A percentile compares a stretch with the other conserved stretches of the same genome.
Conservation (phyloP, 139 green algal species). For the Chlorella sp. region DNA sequence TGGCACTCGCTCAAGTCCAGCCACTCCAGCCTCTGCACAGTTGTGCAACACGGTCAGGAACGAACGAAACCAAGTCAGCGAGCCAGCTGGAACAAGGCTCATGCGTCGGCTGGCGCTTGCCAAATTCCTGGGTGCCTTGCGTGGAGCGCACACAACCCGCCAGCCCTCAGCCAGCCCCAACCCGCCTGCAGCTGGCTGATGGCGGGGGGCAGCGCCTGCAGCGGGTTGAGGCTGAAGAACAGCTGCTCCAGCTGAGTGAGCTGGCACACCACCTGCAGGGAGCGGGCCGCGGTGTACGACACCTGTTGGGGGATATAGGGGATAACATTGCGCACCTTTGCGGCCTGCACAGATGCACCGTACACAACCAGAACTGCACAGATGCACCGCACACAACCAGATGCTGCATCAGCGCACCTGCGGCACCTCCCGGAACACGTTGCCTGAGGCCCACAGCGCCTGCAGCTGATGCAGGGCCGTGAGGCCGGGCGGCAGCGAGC, state of each 20-base stretch:
- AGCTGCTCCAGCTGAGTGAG: constrained; percentile 29
- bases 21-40: background rate
- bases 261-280: constrained; percentile 3
- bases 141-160: no score
- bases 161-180: background rate
- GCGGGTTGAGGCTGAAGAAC: constrained; percentile 37
- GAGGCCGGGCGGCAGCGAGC: constrained; percentile 24
- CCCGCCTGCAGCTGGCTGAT: constrained; percentile 16
- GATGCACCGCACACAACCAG: background rate
- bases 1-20: constrained; percentile 41
- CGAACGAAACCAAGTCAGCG: no score
- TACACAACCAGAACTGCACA: no score
- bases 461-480: constrained; percentile 10
- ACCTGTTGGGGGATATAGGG: no score
- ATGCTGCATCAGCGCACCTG: background rate
- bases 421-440: constrained; percentile 39
- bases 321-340: background rate
- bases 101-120: no score
- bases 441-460: constrained; percentile 27
- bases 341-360: no score
- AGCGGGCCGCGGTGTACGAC: background rate
- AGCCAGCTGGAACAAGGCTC: no score
- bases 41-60: background rate
- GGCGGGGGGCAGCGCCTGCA: constrained; percentile 24
- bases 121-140: no score